Evolutionary conservation across 2,329 filamentous ascomycete species (phyloP).

Genomic region (Phialophora expanda): DNA sequence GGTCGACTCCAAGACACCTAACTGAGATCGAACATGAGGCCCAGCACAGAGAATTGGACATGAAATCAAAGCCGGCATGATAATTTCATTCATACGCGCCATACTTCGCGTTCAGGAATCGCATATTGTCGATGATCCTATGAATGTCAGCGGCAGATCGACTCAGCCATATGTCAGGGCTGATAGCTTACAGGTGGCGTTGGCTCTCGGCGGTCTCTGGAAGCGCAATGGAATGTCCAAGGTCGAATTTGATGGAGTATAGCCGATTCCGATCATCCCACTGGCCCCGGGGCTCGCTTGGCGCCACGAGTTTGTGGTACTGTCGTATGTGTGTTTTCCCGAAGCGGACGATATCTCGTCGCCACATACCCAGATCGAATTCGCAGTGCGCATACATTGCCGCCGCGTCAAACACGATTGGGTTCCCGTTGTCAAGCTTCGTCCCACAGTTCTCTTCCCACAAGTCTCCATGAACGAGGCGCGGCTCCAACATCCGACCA

Average conservation of each 20-base stretch:
- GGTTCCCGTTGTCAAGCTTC: slow-evolving; percentile 40
- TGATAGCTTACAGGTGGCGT: slow-evolving; percentile 25
- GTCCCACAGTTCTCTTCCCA: slow-evolving; percentile 51
- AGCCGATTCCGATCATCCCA: slow-evolving; percentile 36
- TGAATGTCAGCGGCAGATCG: not conserved
- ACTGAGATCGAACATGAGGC: not conserved
- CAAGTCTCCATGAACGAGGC: slow-evolving; percentile 50
- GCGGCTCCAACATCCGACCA: slow-evolving; percentile 40
- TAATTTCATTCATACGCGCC: not conserved
- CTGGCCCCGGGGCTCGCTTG: slow-evolving; percentile 33
- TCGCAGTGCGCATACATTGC: slow-evolving; percentile 52
- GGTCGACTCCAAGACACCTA: not conserved
- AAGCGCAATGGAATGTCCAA: slow-evolving; percentile 29
- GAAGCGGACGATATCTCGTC: slow-evolving; percentile 27
- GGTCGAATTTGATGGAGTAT: slow-evolving; percentile 30
- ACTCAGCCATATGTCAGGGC: not conserved
- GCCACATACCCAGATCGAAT: slow-evolving; percentile 32
- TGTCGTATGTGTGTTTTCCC: slow-evolving; percentile 21
- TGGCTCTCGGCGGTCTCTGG: slow-evolving; percentile 18
- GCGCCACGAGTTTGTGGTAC: slow-evolving; percentile 26
- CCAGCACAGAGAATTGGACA: not conserved
- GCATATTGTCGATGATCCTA: slow-evolving; percentile 34
- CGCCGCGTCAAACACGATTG: slow-evolving; percentile 48
- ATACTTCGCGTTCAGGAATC: slow-evolving; percentile 39
- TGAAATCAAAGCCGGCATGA: not conserved